Evolutionary conservation across 441 rosid species (phyloP).

Genomic region (Brassica balearica): DNA sequence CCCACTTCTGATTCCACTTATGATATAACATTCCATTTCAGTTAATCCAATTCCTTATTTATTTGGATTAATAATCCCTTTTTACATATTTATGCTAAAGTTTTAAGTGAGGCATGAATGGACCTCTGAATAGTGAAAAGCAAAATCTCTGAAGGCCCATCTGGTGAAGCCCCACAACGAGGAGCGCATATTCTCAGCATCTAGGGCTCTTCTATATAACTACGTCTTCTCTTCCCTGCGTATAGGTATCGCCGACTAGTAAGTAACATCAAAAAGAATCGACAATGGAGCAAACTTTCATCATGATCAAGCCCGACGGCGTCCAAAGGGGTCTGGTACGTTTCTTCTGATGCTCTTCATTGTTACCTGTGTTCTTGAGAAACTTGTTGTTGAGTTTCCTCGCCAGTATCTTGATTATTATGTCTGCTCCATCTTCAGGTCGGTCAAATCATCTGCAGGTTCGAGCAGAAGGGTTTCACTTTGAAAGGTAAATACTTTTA

Average conservation of each 20-base stretch:
- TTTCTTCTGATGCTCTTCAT: not conserved
- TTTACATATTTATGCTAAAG: not conserved
- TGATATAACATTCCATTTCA: too few relatives aligned
- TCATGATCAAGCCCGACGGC: constrained; percentile 11
- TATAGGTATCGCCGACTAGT: constrained; percentile 8
- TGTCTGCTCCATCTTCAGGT: not conserved
- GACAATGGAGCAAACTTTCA: constrained; percentile 3
- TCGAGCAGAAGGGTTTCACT: constrained; percentile 11
- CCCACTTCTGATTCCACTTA: too few relatives aligned
- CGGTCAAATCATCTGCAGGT: constrained; percentile 13
- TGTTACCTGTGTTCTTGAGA: not conserved
- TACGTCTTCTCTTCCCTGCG: not conserved
- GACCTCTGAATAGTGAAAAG: not conserved
- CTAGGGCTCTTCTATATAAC: constrained; percentile 1
- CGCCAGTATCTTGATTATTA: not conserved
- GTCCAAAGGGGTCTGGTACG: constrained; percentile 14
- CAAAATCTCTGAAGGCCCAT: not conserved
- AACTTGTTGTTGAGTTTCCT: constrained; percentile 1
- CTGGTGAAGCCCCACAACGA: not conserved
- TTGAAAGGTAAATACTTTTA: not conserved
- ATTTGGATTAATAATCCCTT: not conserved
- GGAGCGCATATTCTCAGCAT: constrained; percentile 5
- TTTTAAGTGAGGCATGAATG: not conserved
- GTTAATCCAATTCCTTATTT: not conserved
- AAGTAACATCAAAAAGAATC: not conserved